phyloP scores from a whole-genome alignment of 2,329 filamentous ascomycete species.

The Alternaria panax region DNA sequence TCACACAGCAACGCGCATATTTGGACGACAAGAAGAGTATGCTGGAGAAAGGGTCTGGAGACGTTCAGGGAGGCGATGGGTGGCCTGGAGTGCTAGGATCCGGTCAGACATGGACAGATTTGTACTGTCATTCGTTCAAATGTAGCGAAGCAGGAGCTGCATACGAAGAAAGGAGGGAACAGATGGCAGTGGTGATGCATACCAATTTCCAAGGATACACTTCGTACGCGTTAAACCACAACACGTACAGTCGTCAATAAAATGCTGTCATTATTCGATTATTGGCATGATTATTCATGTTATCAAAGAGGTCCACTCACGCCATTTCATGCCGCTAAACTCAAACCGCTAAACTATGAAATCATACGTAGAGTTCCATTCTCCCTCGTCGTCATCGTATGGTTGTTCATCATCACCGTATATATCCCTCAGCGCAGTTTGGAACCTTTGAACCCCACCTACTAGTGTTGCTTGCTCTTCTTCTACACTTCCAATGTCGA shows the following conservation, averaged over 20 bases:
- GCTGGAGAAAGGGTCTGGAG: constrained; percentile 48
- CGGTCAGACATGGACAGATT: not conserved
- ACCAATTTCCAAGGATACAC: not conserved
- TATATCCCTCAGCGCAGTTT: not conserved
- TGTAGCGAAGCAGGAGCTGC: not conserved
- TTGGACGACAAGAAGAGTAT: constrained; percentile 41
- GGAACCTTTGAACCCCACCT: not conserved
- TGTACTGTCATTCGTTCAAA: not conserved
- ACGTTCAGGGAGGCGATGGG: constrained; percentile 43
- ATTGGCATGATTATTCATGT: not conserved
- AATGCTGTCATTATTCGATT: not conserved
- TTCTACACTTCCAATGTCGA: constrained; percentile 45
- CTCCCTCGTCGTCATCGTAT: not conserved
- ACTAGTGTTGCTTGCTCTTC: constrained; percentile 38
- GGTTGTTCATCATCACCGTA: constrained; percentile 4
- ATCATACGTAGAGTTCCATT: constrained; percentile 8
- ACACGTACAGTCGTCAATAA: not conserved
- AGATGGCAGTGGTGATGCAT: not conserved
- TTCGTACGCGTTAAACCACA: not conserved
- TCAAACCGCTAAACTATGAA: constrained; percentile 23
- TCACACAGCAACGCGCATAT: constrained; percentile 31
- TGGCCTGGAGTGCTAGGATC: constrained; percentile 16
- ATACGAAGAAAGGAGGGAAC: not conserved
- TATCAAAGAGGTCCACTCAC: not conserved
- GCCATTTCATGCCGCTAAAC: constrained; percentile 28